Evolutionary conservation across 2,329 filamentous ascomycete genomes (phyloP), one percentile per base, ranked within the genome.

Genomic region (Curvularia spicifera): DNA sequence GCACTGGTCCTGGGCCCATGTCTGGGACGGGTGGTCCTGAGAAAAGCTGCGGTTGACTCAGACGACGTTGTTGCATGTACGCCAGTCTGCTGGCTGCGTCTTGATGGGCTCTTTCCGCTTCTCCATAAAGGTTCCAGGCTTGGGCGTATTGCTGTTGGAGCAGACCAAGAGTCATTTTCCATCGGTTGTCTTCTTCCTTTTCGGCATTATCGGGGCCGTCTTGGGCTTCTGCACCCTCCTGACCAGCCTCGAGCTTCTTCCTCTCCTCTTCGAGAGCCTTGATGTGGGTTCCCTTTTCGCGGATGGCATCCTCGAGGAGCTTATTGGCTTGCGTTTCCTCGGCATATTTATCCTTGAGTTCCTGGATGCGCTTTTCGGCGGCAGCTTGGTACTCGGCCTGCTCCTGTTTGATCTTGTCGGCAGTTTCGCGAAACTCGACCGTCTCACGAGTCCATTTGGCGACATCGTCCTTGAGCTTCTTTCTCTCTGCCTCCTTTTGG

Each of bases 191-290:
- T 22, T 87, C 77, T 47, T 83, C 74, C 29, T 64, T 69, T 48
- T 73, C 74, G 2, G 64, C 67, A n/a, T 80, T 46, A 75, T 75
- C 86, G 45, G 70, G 67, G 4, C 72, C 74, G 26, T 78, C 72
- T 29, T 76, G 71, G 42, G 76, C 78, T 28, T 76, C 69, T 5
- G 75, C 71, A 22, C 76, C 78, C 39, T 80, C 77, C 57, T 83
- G 80, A 7, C 73, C 76, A 40, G 75, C 70, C 55, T 76, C 75
- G 8, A 77, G 61, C 39, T 83, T 85, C 74, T 89, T 89, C 49
- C 87, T 80, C 63, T 89, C 85, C 57, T 88, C 87, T 72, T 95
- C 91, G 26, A 93, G 82, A 51, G 88, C 84, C 72, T 91, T 91
- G 64, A 94, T 85, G 63, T 89, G 85, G 24, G 81, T 80, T n/a